These are phyloP conservation scores for Medicago ruthenica DNA, from an alignment of 306 rosid species.

Conservation along the genomic window DNA sequence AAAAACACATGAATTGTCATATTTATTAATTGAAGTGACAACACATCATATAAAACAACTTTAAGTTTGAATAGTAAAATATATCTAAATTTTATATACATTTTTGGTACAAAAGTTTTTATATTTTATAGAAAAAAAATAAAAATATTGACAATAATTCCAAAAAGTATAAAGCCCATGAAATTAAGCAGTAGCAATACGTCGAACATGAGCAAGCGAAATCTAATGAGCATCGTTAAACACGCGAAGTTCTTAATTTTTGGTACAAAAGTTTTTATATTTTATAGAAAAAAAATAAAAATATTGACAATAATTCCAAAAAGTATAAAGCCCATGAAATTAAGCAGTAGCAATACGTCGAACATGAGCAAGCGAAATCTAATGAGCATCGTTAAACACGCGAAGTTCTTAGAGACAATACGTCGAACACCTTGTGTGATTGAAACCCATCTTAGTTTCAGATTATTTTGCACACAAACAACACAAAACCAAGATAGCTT, in stretches of 20 bases:
- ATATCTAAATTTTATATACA: too few species aligned
- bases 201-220: constrained; percentile 43
- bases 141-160: background rate
- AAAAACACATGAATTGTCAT: too few species aligned
- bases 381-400: background rate
- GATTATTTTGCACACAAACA: constrained; percentile 57
- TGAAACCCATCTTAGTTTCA: constrained; percentile 34
- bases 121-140: background rate
- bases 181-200: background rate
- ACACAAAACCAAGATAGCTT: constrained; percentile 55
- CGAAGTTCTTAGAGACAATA: constrained; percentile 57
- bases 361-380: constrained; percentile 45
- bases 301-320: background rate
- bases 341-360: background rate
- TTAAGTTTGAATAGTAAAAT: too few species aligned
- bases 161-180: background rate
- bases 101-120: too few species aligned
- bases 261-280: too few species aligned
- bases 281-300: background rate
- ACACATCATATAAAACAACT: too few species aligned
- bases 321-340: background rate
- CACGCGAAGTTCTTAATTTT: constrained; percentile 47
- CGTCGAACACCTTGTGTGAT: constrained; percentile 63
- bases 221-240: background rate
- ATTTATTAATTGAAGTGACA: too few species aligned